Percentiles rank a stretch among this genome's conserved stretches.
phyloP scores from a whole-genome alignment of 768 basidiomycete species.

The Tricholoma sp. region DNA sequence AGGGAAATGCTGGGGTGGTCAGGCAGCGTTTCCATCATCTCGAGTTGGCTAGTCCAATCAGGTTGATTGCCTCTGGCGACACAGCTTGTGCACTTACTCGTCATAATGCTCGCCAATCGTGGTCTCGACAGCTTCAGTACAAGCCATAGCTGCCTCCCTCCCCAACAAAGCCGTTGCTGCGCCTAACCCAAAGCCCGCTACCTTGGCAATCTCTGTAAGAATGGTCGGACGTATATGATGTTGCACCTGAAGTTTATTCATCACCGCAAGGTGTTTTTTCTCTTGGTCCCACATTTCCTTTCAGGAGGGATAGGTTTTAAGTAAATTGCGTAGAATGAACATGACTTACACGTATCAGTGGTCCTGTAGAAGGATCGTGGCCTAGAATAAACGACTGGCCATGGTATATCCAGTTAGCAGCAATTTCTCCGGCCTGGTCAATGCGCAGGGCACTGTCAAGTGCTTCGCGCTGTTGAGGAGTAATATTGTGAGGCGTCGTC shows the following conservation, averaged over 20 bases:
- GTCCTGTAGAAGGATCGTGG: conserved; percentile 45
- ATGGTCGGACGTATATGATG: conserved; percentile 82
- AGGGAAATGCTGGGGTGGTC: conserved; percentile 77
- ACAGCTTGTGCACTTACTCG: conserved; percentile 60
- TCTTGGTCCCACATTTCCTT: conserved; percentile 99
- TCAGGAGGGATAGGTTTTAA: not conserved
- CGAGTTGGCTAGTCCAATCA: conserved; percentile 63
- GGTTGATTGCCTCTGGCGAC: not conserved
- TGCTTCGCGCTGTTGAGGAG: conserved; percentile 38
- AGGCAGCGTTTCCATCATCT: conserved; percentile 59
- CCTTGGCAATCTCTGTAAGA: conserved; percentile 80
- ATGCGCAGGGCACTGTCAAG: conserved; percentile 76
- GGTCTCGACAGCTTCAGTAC: conserved; percentile 96
- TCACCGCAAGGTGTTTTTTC: conserved; percentile 82
- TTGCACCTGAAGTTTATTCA: conserved; percentile 81
- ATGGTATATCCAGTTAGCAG: conserved; percentile 93
- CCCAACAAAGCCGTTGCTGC: conserved; percentile 83
- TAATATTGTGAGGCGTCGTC: conserved; percentile 53
- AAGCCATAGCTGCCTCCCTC: conserved; percentile 95
- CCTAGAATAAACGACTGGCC: conserved; percentile 80
- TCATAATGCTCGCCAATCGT: conserved; percentile 98
- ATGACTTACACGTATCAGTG: conserved; percentile 67
- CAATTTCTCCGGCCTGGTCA: conserved; percentile 94
- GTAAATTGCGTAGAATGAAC: not conserved
- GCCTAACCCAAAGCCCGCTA: conserved; percentile 83